phyloP scores from a whole-genome alignment of 2,329 filamentous ascomycete species.

The Epichloe aotearoae region DNA sequence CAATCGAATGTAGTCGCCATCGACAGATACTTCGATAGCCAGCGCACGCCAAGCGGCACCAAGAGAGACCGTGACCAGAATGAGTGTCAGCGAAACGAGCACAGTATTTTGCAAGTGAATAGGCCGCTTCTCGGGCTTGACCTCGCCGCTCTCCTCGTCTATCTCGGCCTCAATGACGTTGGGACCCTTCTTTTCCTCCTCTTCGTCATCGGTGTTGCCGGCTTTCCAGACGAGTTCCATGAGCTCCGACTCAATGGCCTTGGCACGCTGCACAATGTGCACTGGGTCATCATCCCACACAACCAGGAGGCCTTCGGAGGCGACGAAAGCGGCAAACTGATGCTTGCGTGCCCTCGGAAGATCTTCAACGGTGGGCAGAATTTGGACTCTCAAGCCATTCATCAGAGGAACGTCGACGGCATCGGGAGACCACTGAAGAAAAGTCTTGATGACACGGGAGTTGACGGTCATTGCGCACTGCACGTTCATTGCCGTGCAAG shows the following conservation, averaged over 20 bases:
- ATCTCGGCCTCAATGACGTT: constrained; percentile 40
- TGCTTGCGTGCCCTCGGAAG: constrained; percentile 59
- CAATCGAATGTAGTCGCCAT: constrained; percentile 48
- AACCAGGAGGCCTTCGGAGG: constrained; percentile 54
- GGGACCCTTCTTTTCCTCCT: constrained; percentile 35
- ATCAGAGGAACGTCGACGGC: constrained; percentile 62
- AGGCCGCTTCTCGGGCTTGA: constrained; percentile 50
- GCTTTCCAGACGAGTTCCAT: constrained; percentile 67
- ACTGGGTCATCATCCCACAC: constrained; percentile 75
- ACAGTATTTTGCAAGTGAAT: constrained; percentile 58
- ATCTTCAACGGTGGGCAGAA: constrained; percentile 58
- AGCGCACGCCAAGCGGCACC: constrained; percentile 59
- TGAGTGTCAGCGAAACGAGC: constrained; percentile 52
- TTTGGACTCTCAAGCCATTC: constrained; percentile 66
- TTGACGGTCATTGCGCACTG: constrained; percentile 73
- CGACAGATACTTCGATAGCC: constrained; percentile 53
- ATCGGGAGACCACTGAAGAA: constrained; percentile 58
- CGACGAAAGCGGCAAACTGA: constrained; percentile 70
- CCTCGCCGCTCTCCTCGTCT: constrained; percentile 59
- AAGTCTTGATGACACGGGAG: constrained; percentile 66
- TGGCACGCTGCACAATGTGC: constrained; percentile 55
- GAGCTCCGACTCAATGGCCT: constrained; percentile 60
- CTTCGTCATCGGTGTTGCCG: constrained; percentile 39
- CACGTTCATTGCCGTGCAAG: constrained; percentile 57
- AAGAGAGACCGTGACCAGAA: constrained; percentile 50